Conservation (phyloP, 192 early-diverging fungal species). For the Backusella luteola region DNA sequence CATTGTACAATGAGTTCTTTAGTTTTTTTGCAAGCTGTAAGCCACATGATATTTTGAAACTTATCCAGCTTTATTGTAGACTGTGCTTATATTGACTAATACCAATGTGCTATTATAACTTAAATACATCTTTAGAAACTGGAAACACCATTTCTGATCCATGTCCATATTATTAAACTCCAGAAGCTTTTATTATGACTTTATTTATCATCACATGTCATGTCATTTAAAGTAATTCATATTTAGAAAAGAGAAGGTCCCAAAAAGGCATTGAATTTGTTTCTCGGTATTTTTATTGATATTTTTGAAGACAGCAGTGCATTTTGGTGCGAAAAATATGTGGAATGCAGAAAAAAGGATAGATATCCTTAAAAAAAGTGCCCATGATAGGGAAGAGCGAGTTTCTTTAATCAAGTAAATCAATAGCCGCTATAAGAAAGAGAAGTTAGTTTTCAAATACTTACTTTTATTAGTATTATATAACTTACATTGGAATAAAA, state of each 20-base stretch:
- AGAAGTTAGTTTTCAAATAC: neutral
- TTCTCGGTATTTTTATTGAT: neutral
- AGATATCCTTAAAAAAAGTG: no score
- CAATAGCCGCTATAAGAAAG: constrained; percentile 17
- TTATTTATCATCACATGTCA: neutral
- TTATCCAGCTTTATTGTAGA: no score
- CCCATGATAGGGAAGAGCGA: neutral
- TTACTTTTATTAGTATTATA: neutral
- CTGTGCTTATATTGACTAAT: no score
- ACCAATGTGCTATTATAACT: no score
- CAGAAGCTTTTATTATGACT: neutral
- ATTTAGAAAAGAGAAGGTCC: neutral
- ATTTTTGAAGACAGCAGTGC: no score
- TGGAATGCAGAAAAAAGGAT: neutral
- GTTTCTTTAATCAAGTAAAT: constrained; percentile 19
- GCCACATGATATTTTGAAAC: no score
- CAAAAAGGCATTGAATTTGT: neutral
- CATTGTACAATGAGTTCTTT: no score
- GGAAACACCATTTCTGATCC: no score
- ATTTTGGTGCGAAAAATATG: neutral
- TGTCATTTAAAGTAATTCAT: neutral
- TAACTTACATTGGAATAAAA: constrained; percentile 35
- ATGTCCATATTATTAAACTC: no score
- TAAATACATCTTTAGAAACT: no score
- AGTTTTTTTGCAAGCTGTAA: no score